Percentiles rank a stretch among this genome's conserved stretches.
Evolutionary conservation across 306 rosid genomes (phyloP).

Genomic region (Heteromeles arbutifolia): DNA sequence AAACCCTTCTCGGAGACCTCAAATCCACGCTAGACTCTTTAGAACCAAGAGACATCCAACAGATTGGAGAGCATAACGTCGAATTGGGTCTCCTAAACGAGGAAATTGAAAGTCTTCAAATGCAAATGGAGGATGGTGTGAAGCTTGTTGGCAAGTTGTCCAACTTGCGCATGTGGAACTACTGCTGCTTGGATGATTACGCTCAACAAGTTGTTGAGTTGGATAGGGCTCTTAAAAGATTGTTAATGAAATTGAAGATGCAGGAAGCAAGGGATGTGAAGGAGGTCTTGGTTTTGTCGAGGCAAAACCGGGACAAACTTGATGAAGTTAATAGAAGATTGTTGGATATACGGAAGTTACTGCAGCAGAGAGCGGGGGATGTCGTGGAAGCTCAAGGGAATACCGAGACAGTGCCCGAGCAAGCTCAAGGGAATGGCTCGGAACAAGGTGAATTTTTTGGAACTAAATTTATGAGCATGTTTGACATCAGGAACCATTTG

Average conservation of each 20-base stretch:
- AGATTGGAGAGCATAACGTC: background rate
- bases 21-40: background rate
- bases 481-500: no score
- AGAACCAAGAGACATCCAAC: background rate
- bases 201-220: background rate
- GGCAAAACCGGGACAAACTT: background rate
- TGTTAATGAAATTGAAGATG: background rate
- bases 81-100: background rate
- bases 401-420: background rate
- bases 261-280: background rate
- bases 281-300: background rate
- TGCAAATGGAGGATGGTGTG: background rate
- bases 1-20: background rate
- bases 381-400: background rate
- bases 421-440: background rate
- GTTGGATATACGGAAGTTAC: background rate
- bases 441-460: background rate
- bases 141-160: background rate
- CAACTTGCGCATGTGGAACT: background rate
- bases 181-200: background rate
- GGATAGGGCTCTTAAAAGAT: background rate
- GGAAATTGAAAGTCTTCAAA: background rate
- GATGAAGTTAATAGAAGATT: background rate
- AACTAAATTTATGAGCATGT: background rate
- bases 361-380: background rate